Conservation (phyloP, 371 early-diverging fungal species). For the Mucor irregularis region DNA sequence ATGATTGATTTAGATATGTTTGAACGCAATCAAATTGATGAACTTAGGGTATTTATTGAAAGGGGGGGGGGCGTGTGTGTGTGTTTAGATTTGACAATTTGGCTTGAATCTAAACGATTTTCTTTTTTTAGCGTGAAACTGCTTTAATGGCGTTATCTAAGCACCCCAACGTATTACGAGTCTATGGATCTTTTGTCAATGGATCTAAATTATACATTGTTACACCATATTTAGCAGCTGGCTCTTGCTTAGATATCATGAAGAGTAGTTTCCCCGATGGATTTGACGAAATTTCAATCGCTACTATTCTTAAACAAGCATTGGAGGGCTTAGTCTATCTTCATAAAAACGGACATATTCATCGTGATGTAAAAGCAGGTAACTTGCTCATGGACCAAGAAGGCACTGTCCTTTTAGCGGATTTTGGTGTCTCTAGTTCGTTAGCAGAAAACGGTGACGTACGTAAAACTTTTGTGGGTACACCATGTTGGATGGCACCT, state of each 20-base stretch:
- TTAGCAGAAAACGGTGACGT: conserved; percentile 75
- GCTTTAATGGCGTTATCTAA: conserved; percentile 86
- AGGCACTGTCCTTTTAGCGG: conserved; percentile 83
- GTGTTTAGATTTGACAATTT: background rate
- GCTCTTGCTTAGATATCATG: conserved; percentile 91
- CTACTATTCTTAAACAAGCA: conserved; percentile 82
- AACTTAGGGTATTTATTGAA: conserved; percentile 66
- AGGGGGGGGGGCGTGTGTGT: background rate
- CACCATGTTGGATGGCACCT: conserved; percentile 91
- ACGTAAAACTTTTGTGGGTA: conserved; percentile 74
- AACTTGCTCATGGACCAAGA: conserved; percentile 84
- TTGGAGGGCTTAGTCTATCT: conserved; percentile 86
- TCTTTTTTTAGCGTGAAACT: conserved; percentile 68
- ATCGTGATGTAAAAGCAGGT: conserved; percentile 90
- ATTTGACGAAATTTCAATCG: conserved; percentile 78
- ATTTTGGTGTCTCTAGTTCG: conserved; percentile 87
- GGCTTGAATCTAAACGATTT: background rate
- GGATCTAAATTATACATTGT: conserved; percentile 81
- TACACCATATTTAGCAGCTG: conserved; percentile 80
- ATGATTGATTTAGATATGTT: conserved; percentile 92
- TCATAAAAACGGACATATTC: conserved; percentile 85
- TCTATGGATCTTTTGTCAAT: conserved; percentile 81
- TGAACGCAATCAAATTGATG: conserved; percentile 92
- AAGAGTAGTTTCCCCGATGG: conserved; percentile 79
- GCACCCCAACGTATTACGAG: conserved; percentile 83